Evolutionary conservation across 305 asterid species (phyloP), one percentile per base, ranked within the genome.

Genomic region (Fraxinus nigra): DNA sequence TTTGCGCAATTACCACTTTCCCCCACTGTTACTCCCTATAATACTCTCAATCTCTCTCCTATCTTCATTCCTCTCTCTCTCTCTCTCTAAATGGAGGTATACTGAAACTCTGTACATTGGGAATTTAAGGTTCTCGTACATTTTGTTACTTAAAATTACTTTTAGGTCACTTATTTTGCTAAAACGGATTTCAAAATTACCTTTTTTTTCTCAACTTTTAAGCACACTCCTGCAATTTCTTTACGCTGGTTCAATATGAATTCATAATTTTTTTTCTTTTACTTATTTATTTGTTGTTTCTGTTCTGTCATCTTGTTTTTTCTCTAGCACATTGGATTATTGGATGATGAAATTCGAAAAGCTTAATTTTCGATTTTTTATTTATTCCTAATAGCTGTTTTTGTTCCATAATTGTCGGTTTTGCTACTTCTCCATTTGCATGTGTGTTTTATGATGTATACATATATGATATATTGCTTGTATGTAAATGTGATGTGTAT

Each of bases 1-100:
- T 82, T 79, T 85, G 34, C 83, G 7, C 4, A 51, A 34, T 8
- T 75, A 78, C 81, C 83, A 77, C 76, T 26, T 33, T 18, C 4
- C 35, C 24, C 79, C 81, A 48, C 83, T 30, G 81, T 77, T 16
- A n/a, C 33, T 63, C 14, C 33, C 72, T 63, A 0, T 3, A 10
- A 16, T 22, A 8, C 67, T 61, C 65, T 22, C 72, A 18, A 32
- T 43, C 3, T 40, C 67, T 38, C 70, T 72, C 54, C 51, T 8
- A 43, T 43, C 16, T 10, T 10, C 51, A 11, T 11, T 43, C 7
- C 70, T 8, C 79, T 26, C 82, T 69, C 37, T 16, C 14, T 7
- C 79, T 22, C 82, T 51, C 40, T n/a, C 16, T 10, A 20, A 43
- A 3, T 26, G 73, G 10, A 48, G 48, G 28, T 70, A 8, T 37